Evolutionary conservation across 2,329 filamentous ascomycete genomes (phyloP).

Genomic region (Pseudovirgaria hyperparasitica): DNA sequence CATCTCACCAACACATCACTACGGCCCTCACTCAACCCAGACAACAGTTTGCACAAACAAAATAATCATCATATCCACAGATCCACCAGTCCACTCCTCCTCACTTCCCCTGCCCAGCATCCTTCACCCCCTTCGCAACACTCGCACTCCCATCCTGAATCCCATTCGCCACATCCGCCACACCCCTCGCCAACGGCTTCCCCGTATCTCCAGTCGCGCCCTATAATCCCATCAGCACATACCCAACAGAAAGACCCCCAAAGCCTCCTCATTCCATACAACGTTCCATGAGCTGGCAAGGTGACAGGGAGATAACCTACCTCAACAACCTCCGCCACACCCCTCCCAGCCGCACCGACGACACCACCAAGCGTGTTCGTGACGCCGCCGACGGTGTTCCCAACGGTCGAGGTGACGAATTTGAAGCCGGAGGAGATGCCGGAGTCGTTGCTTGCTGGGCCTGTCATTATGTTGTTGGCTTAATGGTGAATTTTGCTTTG

Average conservation of each 20-base stretch:
- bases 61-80: too few relatives aligned
- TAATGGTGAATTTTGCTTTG: too few relatives aligned
- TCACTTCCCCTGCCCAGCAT: slow-evolving; percentile 34
- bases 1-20: too few relatives aligned
- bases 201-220: slow-evolving; percentile 31
- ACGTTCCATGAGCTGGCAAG: too few relatives aligned
- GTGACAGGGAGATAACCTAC: too few relatives aligned
- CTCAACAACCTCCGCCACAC: slow-evolving; percentile 34
- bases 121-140: slow-evolving; percentile 32
- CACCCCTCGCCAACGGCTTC: slow-evolving; percentile 28
- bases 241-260: too few relatives aligned
- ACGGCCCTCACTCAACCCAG: too few relatives aligned
- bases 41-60: too few relatives aligned
- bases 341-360: slow-evolving; percentile 33
- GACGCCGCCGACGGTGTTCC: slow-evolving; percentile 38
- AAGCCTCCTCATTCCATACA: too few relatives aligned
- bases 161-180: slow-evolving; percentile 30
- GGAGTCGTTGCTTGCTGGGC: slow-evolving; percentile 24
- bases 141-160: slow-evolving; percentile 30
- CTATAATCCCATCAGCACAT: too few relatives aligned
- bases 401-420: slow-evolving; percentile 42
- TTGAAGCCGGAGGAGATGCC: slow-evolving; percentile 40
- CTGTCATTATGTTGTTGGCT: too few relatives aligned
- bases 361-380: slow-evolving; percentile 41
- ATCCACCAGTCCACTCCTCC: too few relatives aligned